Conservation (phyloP, 1,284 basidiomycete genomes). For the Pisolithus thermaeus region DNA sequence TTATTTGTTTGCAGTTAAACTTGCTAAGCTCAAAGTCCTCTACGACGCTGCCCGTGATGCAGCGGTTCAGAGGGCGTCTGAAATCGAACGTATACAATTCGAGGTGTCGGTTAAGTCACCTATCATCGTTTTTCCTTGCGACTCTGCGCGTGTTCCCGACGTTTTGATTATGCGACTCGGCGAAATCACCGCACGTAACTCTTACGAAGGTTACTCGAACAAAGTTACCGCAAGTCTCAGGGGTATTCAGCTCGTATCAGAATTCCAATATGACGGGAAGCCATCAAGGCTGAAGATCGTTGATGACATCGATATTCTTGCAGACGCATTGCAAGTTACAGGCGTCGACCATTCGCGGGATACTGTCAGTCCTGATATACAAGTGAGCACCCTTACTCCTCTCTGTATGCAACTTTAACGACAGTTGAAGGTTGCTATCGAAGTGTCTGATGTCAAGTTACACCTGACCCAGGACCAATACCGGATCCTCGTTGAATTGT, state of each 20-base stretch:
- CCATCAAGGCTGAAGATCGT: slow-evolving; percentile 76
- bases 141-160: slow-evolving; percentile 62
- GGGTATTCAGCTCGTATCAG: slow-evolving; percentile 83
- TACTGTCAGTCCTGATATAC: slow-evolving; percentile 57
- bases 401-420: slow-evolving; percentile 2
- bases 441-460: slow-evolving; percentile 88
- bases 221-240: slow-evolving; percentile 75
- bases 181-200: slow-evolving; percentile 83
- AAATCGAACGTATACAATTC: slow-evolving; percentile 89
- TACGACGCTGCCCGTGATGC: slow-evolving; percentile 95
- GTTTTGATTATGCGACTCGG: slow-evolving; percentile 81
- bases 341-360: slow-evolving; percentile 47
- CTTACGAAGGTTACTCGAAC: slow-evolving; percentile 56
- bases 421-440: slow-evolving; percentile 53
- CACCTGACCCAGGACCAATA: slow-evolving; percentile 93
- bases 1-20: slow-evolving; percentile 80
- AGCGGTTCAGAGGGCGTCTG: slow-evolving; percentile 87
- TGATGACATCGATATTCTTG: slow-evolving; percentile 82
- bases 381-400: slow-evolving; percentile 40
- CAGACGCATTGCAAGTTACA: slow-evolving; percentile 63
- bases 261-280: slow-evolving; percentile 46
- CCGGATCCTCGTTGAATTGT: slow-evolving; percentile 65
- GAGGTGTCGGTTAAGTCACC: slow-evolving; percentile 89
- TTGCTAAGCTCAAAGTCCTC: slow-evolving; percentile 87
- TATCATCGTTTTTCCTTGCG: slow-evolving; percentile 84